A percentile compares a stretch with the other conserved stretches of the same genome.
These are phyloP conservation scores for Agapanthus africanus DNA, from an alignment of 106 monocot genomes.

Conservation along the genomic window DNA sequence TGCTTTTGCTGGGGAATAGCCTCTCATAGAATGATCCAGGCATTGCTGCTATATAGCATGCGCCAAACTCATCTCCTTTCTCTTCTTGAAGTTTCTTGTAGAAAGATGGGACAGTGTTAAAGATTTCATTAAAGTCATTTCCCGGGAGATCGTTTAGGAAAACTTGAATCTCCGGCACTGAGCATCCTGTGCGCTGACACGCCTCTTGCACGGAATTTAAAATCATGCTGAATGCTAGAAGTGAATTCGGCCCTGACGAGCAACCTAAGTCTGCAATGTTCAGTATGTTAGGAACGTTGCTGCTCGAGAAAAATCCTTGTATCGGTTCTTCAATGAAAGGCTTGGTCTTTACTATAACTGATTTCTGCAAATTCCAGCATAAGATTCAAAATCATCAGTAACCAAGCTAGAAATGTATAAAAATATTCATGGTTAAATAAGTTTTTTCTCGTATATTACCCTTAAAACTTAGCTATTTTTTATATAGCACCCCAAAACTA, in stretches of 20 bases:
- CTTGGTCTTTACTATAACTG: neutral
- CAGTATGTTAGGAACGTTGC: neutral
- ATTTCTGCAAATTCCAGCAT: too few species aligned
- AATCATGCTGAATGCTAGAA: constrained; percentile 8
- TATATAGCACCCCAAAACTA: too few species aligned
- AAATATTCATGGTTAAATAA: too few species aligned
- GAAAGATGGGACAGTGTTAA: neutral
- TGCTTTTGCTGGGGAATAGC: constrained; percentile 28
- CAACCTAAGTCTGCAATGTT: constrained; percentile 22
- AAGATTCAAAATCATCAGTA: too few species aligned
- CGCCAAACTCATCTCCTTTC: neutral
- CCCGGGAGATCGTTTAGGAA: constrained; percentile 36
- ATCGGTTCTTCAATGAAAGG: neutral
- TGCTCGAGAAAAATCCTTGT: neutral
- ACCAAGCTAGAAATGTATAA: too few species aligned
- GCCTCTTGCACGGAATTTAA: neutral
- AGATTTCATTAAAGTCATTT: constrained; percentile 1
- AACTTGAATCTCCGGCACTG: constrained; percentile 19
- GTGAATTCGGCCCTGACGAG: constrained; percentile 12
- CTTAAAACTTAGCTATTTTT: too few species aligned
- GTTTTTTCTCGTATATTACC: too few species aligned
- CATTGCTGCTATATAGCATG: constrained; percentile 14
- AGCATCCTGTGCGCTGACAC: neutral
- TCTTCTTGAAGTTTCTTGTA: neutral
- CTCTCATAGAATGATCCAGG: constrained; percentile 41